Evolutionary conservation across 2,329 filamentous ascomycete genomes (phyloP).

Genomic region (Botrytis porri): DNA sequence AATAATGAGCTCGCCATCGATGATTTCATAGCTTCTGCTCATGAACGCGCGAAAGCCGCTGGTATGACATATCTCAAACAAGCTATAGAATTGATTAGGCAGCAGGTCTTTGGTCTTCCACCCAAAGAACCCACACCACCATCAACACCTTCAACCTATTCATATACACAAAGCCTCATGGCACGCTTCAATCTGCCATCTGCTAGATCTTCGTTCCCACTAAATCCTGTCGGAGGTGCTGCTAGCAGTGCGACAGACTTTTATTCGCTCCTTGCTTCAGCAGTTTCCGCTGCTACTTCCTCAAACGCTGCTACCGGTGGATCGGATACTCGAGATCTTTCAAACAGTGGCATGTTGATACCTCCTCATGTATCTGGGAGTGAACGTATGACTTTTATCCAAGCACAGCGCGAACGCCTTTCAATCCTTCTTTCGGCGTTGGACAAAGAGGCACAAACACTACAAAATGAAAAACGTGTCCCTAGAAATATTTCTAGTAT

Average conservation of each 20-base stretch:
- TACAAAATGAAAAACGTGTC: conserved; percentile 42
- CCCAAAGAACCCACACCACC: conserved; percentile 49
- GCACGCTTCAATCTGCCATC: conserved; percentile 81
- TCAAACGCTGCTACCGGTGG: conserved; percentile 28
- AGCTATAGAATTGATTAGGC: conserved; percentile 67
- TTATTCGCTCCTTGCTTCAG: conserved; percentile 73
- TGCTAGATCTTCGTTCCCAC: conserved; percentile 53
- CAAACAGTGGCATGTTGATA: conserved; percentile 61
- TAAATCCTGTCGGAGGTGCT: conserved; percentile 38
- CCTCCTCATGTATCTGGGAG: conserved; percentile 65
- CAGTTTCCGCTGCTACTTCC: conserved; percentile 54
- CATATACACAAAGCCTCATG: conserved; percentile 78
- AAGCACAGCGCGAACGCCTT: conserved; percentile 75
- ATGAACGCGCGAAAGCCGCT: conserved; percentile 73
- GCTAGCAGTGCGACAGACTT: conserved; percentile 59
- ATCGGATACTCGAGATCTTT: conserved; percentile 45
- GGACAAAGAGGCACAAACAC: conserved; percentile 70
- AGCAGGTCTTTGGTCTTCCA: conserved; percentile 75
- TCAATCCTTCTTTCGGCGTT: conserved; percentile 72
- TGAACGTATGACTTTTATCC: conserved; percentile 71
- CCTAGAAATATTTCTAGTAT: conserved; percentile 29
- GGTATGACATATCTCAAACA: conserved; percentile 74
- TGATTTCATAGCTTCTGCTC: conserved; percentile 76
- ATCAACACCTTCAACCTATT: conserved; percentile 44
- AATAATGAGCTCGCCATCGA: conserved; percentile 89